Evolutionary conservation across 2,329 filamentous ascomycete species (phyloP), one percentile per base, ranked within the genome.

Genomic region (Aspergillus proliferans): DNA sequence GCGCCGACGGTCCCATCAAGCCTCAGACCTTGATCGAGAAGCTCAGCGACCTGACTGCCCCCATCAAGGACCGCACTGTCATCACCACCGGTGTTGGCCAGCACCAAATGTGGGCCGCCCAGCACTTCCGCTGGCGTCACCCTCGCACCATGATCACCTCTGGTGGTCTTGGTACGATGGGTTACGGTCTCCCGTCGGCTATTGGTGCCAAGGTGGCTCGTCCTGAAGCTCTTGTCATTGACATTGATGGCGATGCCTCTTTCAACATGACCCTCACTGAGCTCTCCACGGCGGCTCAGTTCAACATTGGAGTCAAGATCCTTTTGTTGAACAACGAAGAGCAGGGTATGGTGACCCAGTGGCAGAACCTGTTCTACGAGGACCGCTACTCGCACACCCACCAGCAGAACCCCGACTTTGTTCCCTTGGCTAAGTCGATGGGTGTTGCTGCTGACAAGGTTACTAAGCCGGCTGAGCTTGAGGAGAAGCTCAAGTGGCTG

Each of bases 201-300:
- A 97, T 97, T 57, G 93, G 93, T 54, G 91, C 90, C 63, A 96
- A 96, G 78, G 92, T 95, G 45, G 87, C 84, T 15, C 78, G 79
- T 42, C 85, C 85, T 3, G 87, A 95, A 46, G 84, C 87, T 53
- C 82, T 95, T 45, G 92, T 97, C 52, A 83, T 97, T 51, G 92
- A 97, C 70, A 94, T 97, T 63, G 93, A 98, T 67, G 93, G 93
- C 54, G 93, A 97, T 68, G 93, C 92, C n/a, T 96, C 91, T 3
- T 97, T 98, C 77, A 88, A 89, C 79, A 97, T 98, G 93, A 97
- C 93, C 5, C 79, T 96, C 51, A 96, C 92, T 1, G 93, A 98
- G 75, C 83, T 98, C 47, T 88, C 87, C 42, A 96, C 92, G 1
- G 91, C 91, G 39, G 83, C 87, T 7, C 91, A 98, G 73, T 97